Evolutionary conservation across 495 filamentous ascomycete species (phyloP).

Genomic region (Trichoderma erinaceum): DNA sequence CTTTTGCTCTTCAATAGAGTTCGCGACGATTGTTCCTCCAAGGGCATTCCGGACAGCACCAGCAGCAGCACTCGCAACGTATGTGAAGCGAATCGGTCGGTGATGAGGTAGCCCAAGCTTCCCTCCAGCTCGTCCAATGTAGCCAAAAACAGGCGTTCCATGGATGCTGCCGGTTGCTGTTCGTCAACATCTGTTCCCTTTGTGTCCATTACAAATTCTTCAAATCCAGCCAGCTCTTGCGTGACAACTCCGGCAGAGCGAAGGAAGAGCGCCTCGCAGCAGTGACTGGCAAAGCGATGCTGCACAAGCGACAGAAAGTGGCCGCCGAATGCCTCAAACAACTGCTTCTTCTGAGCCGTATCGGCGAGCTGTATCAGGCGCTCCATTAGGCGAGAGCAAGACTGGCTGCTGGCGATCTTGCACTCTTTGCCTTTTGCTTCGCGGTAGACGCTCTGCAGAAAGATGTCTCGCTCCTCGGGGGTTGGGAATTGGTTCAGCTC

Average conservation of each 20-base stretch:
- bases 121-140: slow-evolving; percentile 78
- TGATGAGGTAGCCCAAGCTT: slow-evolving; percentile 75
- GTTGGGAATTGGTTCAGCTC: slow-evolving; percentile 79
- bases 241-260: slow-evolving; percentile 72
- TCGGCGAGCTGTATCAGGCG: slow-evolving; percentile 77
- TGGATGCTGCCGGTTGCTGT: slow-evolving; percentile 41
- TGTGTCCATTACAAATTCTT: slow-evolving; percentile 17
- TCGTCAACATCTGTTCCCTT: slow-evolving; percentile 25
- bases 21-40: slow-evolving; percentile 56
- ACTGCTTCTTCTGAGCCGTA: slow-evolving; percentile 69
- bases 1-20: slow-evolving; percentile 77
- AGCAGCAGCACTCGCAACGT: slow-evolving; percentile 77
- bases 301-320: slow-evolving; percentile 86
- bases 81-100: slow-evolving; percentile 87
- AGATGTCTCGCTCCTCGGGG: slow-evolving; percentile 69
- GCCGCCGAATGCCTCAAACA: slow-evolving; percentile 79
- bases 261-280: slow-evolving; percentile 88
- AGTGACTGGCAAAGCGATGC: slow-evolving; percentile 94
- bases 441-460: slow-evolving; percentile 75
- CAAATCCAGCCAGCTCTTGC: slow-evolving; percentile 53
- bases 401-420: slow-evolving; percentile 92
- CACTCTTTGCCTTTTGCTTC: slow-evolving; percentile 89
- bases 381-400: slow-evolving; percentile 89
- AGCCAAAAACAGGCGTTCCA: slow-evolving; percentile 79
- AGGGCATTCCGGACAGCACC: slow-evolving; percentile 74